Conservation (phyloP, 2,329 filamentous ascomycete species). For the Tolypocladium capitatum region DNA sequence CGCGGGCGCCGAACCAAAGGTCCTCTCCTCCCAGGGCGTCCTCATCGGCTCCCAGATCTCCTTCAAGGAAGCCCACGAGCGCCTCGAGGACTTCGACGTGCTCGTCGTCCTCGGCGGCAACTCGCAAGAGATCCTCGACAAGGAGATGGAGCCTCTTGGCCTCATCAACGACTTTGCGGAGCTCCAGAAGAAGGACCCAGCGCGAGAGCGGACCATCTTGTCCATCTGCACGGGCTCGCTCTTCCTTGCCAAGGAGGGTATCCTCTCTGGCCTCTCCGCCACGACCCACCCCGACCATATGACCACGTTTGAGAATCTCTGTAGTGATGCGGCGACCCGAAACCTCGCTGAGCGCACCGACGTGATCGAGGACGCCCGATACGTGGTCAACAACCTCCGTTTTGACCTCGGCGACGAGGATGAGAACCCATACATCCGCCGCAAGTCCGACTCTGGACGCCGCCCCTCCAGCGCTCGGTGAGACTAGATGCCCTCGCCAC, state of each 20-base stretch:
- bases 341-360: conserved; percentile 67
- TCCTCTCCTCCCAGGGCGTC: conserved; percentile 49
- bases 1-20: conserved; percentile 37
- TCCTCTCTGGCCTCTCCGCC: conserved; percentile 65
- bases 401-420: conserved; percentile 74
- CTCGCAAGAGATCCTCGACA: conserved; percentile 48
- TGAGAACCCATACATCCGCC: conserved; percentile 71
- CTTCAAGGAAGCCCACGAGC: conserved; percentile 65
- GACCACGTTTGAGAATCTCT: conserved; percentile 69
- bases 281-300: conserved; percentile 74
- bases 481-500: conserved; percentile 10
- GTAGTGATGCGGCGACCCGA: conserved; percentile 57
- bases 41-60: conserved; percentile 61
- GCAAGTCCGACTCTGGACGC: conserved; percentile 53
- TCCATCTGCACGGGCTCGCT: conserved; percentile 70
- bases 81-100: conserved; percentile 64
- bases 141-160: conserved; percentile 53
- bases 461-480: conserved; percentile 49
- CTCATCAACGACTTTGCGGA: conserved; percentile 68
- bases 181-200: conserved; percentile 65
- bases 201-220: conserved; percentile 67
- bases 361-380: conserved; percentile 66
- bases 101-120: conserved; percentile 66
- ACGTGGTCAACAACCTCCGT: conserved; percentile 83
- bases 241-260: conserved; percentile 62